Evolutionary conservation across 305 asterid species (phyloP).

Genomic region (Andrographis paniculata): DNA sequence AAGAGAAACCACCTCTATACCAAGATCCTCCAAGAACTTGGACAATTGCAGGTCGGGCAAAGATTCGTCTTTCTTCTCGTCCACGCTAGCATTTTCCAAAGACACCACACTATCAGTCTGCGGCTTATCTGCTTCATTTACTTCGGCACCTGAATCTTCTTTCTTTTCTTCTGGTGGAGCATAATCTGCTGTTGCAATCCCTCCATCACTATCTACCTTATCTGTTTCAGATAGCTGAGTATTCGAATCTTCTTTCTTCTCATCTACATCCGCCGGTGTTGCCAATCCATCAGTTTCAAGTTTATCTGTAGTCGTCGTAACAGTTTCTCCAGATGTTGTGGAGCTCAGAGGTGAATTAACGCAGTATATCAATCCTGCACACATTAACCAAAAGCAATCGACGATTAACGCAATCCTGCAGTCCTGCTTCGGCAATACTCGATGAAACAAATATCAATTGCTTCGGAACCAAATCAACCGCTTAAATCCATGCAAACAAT

Average conservation of each 20-base stretch:
- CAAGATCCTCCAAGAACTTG: slow-evolving; percentile 1
- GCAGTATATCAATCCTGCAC: not conserved
- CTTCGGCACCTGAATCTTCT: not conserved
- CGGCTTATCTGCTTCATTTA: not conserved
- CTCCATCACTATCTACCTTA: not conserved
- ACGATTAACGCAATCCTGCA: too few relatives aligned
- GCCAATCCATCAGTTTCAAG: not conserved
- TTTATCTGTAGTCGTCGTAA: not conserved
- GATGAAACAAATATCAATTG: too few relatives aligned
- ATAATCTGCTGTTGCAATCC: not conserved
- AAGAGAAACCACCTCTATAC: not conserved
- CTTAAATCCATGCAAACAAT: too few relatives aligned
- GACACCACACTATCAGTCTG: not conserved
- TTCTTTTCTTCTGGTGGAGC: not conserved
- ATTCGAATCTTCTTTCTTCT: not conserved
- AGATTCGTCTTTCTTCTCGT: too few relatives aligned
- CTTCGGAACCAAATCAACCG: too few relatives aligned
- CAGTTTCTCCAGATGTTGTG: not conserved
- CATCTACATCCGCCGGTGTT: too few relatives aligned
- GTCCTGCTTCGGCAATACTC: too few relatives aligned
- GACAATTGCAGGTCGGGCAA: not conserved
- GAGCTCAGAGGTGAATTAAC: not conserved
- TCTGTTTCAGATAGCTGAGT: not conserved
- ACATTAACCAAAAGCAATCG: not conserved
- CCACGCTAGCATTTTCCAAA: not conserved